Evolutionary conservation across 441 rosid species (phyloP).

Genomic region (Geranium incanum): DNA sequence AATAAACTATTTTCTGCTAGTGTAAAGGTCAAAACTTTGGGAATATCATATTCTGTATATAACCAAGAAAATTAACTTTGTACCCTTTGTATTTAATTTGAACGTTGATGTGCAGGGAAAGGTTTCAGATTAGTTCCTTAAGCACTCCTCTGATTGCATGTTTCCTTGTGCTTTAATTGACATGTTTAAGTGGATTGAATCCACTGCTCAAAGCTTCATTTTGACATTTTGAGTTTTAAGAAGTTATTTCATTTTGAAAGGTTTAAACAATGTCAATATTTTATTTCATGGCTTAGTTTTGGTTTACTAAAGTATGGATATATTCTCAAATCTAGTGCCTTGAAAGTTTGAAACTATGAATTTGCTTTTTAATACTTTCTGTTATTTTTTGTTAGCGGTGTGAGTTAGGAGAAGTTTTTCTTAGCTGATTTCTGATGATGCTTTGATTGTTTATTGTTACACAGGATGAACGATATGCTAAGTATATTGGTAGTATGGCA

Average conservation of each 20-base stretch:
- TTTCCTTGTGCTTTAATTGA: background rate
- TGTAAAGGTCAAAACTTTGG: background rate
- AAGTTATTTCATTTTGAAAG: background rate
- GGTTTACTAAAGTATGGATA: background rate
- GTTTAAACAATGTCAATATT: background rate
- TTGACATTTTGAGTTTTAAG: background rate
- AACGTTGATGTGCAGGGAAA: background rate
- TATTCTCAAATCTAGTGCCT: background rate
- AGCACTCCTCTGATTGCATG: background rate
- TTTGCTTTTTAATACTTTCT: background rate
- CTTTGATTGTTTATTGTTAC: conserved; percentile 17
- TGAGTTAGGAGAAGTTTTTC: conserved; percentile 7
- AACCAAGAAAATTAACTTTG: conserved; percentile 3
- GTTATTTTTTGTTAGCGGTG: background rate
- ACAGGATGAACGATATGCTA: conserved; percentile 86
- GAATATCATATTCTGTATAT: conserved; percentile 2
- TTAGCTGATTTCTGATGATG: conserved; percentile 11
- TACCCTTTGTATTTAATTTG: conserved; percentile 5
- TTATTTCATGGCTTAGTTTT: conserved; percentile 4
- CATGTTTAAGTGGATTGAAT: background rate
- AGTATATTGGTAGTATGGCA: conserved; percentile 78
- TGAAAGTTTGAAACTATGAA: background rate
- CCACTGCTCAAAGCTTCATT: conserved; percentile 4
- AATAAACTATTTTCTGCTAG: background rate
- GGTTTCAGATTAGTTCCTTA: background rate